Base-by-base conservation (phyloP, 108 stramenopile species). In the Skeletonema potamos region DNA sequence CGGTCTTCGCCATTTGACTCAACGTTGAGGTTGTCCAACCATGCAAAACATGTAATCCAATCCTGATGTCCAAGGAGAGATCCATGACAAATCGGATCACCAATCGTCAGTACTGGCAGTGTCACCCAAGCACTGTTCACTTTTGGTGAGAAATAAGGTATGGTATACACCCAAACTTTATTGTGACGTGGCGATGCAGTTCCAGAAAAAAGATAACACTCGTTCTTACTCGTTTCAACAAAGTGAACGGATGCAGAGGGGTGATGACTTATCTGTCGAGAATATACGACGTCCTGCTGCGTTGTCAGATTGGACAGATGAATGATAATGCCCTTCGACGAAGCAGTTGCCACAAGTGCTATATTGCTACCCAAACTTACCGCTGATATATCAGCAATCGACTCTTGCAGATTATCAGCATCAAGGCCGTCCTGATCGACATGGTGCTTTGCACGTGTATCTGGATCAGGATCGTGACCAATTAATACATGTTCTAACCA, bases 41-140 rank as follows among this genome's bases (percentile, higher is more conserved):
- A 95, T 39, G 84, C 86, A 57, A 92, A 88, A 60, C 89, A 84
- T 0, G 87, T 81, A 44, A 95, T 87, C 94, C 94, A 95, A 75
- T 93, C 94, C 67, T 89, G 87, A 74, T 95, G 94, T 2, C 94
- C 94, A 43, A 69, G 58, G 12, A 95, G 54, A 48, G 84, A 85
- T 46, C 77, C 78, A 59, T 86, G 82, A 62, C 71, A 71, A 20
- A 62, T 18, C 6, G 65, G 71, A 30, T 54, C 66, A 32, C 27
- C 43, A 29, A 73, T 28, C 1, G 62, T 32, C 22, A 80, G 33
- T 24, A 41, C 32, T 10, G 79, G 69, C n/a, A 74, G 56, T 10
- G 28, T 33, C 54, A 37, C 69, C 75, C 76, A 70, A 22, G 41
- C 39, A 39, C 63, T 26, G 12, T 18, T 56, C 26, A 26, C 41